Base-by-base conservation (phyloP, 2,329 filamentous ascomycete species). In the Pseudogymnoascus sp. region DNA sequence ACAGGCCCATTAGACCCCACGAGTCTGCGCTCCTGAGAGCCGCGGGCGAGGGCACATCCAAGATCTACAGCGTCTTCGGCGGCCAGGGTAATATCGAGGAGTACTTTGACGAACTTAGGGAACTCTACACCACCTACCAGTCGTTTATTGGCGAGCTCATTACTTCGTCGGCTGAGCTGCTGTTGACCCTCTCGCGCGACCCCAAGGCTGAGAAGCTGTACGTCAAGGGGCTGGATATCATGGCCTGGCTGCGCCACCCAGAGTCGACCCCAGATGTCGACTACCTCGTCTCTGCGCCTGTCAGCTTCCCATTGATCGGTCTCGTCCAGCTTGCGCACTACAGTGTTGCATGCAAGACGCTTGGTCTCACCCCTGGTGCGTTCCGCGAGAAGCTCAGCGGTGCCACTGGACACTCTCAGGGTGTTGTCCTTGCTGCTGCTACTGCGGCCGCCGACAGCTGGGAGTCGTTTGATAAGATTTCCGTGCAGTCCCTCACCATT, bases 51-150 rank as follows among this genome's bases (percentile, higher is more conserved):
- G 86, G 84, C 63, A 85, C 86, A 60, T 92, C 92, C 59, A 86
- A 84, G 67, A 83, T 99, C 62, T 99, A 96, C 77, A 92, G 86
- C 65, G 91, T 99, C 63, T 96, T 97, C 67, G 94, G 94, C 62
- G 94, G 94, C 5, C 94, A 99, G 74, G 94, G 94, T 68, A 99
- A 99, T 74, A 97, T 99, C 65, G 92, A 99, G 75, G 95, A 99
- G 76, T 99, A 99, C 76, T 99, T 99, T 70, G 92, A 99, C 67
- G 94, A 99, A 77, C 82, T 99, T 63, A 86, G 94, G 60, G 88
- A 95, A 73, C 83, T 97, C 61, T 92, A 92, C 77, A 85, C 80
- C 68, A 96, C 92, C 62, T 99, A 99, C 75, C 87, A 89, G 10
- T 88, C 88, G 26, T 95, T 99, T 66, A 84, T 96, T 4, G 88